Percentiles rank a stretch among this genome's conserved stretches.
Evolutionary conservation across 23 red algal species (phyloP).

Genomic region (Gracilariopsis chorda): DNA sequence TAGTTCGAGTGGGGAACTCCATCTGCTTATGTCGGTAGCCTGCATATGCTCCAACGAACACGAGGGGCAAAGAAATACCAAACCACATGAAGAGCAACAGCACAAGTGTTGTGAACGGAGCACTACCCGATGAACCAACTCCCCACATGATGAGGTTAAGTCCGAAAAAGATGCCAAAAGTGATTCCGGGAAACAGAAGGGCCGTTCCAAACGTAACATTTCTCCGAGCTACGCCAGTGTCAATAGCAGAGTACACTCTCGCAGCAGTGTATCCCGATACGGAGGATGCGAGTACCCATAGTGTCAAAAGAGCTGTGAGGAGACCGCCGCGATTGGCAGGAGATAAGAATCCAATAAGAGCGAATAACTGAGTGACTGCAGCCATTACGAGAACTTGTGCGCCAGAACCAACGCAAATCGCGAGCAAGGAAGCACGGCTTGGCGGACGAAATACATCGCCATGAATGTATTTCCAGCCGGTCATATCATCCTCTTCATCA

Average conservation of each 20-base stretch:
- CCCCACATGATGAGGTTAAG: conserved; percentile 88
- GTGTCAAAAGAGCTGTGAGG: conserved; percentile 70
- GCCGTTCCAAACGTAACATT: conserved; percentile 75
- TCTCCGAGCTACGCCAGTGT: conserved; percentile 37
- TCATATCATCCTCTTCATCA: conserved; percentile 71
- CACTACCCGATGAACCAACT: conserved; percentile 67
- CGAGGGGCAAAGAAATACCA: conserved; percentile 86
- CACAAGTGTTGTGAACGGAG: conserved; percentile 77
- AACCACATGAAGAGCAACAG: conserved; percentile 88
- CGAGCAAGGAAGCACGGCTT: conserved; percentile 42
- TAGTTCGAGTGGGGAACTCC: conserved; percentile 75
- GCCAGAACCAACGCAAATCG: conserved; percentile 81
- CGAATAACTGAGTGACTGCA: conserved; percentile 67
- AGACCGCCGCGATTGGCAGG: conserved; percentile 98
- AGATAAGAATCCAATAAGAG: conserved; percentile 87
- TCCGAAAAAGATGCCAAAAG: conserved; percentile 81
- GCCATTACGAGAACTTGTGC: conserved; percentile 87
- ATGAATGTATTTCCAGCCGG: conserved; percentile 94
- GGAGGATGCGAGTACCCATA: conserved; percentile 71
- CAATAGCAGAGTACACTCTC: conserved; percentile 54
- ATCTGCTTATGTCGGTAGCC: conserved; percentile 53
- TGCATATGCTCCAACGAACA: conserved; percentile 70
- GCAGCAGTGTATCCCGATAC: conserved; percentile 73
- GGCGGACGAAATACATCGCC: conserved; percentile 94
- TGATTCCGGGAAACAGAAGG: conserved; percentile 76